Conservation (phyloP, 345 rosid species). For the Populus alba region DNA sequence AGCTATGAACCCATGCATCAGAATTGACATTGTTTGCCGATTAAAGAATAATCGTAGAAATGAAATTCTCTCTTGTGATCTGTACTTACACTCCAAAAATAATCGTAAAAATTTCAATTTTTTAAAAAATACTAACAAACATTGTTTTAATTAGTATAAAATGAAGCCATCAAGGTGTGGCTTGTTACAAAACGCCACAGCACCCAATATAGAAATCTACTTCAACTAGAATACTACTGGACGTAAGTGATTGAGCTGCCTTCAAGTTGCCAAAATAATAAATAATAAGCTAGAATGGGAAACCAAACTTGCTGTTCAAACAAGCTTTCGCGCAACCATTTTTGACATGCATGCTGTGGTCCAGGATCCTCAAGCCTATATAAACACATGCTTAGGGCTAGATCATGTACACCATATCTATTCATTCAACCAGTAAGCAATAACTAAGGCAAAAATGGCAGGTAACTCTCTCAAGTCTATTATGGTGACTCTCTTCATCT, state of each 20-base stretch:
- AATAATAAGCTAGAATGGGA: neutral
- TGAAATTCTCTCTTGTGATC: too few species aligned
- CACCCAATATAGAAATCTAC: too few species aligned
- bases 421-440: neutral
- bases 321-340: neutral
- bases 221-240: too few species aligned
- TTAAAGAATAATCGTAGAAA: too few species aligned
- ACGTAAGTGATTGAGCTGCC: too few species aligned
- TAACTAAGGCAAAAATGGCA: neutral
- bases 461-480: neutral
- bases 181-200: too few species aligned
- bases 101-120: too few species aligned
- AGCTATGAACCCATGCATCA: too few species aligned
- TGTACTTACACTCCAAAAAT: too few species aligned
- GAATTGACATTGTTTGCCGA: neutral
- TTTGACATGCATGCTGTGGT: neutral
- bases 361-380: neutral
- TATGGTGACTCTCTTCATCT: conserved; percentile 4
- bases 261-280: neutral
- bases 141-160: too few species aligned
- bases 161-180: too few species aligned
- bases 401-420: neutral
- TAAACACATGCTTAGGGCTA: neutral
- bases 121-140: too few species aligned
- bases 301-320: neutral